Base-by-base conservation (phyloP, 306 rosid species). In the Begonia loranthoides region DNA sequence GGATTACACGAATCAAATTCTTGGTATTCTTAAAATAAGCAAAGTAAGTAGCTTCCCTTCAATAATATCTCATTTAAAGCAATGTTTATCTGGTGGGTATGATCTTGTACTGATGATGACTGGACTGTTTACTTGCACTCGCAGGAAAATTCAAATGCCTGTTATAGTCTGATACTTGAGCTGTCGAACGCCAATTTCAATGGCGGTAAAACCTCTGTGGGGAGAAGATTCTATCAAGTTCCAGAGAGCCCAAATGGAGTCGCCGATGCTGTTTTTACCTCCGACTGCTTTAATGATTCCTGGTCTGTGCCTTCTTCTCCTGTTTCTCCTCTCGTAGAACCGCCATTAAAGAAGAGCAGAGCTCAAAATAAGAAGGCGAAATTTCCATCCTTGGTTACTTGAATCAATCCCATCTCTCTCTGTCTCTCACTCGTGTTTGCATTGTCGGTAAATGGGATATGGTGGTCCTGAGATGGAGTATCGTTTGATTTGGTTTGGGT, bases 71-170 rank as follows among this genome's bases (percentile, higher is more conserved):
- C 38, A 40, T 13, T 15, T 15, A 13, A 12, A 7, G 39, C 34
- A 24, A 24, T 24, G 34, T 24, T 24, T 6, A 24, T 24, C 34
- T 24, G 34, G 34, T 24, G 5, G 5, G 34, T 1, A 24, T n/a
- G n/a, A n/a, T n/a, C n/a, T n/a, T n/a, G n/a, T n/a, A n/a, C n/a
- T n/a, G n/a, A n/a, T n/a, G n/a, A n/a, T n/a, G n/a, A 24, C 4
- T 24, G 34, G 34, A 6, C 34, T 24, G 34, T 24, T 24, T 24
- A 24, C 34, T 24, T 5, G 34, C 34, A 24, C 34, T 24, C 34
- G 50, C 89, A 81, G 89, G 89, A 72, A 66, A 75, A 72, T 62
- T 84, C 74, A 22, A 70, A 69, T 33, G 70, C 65, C 41, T 81
- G 84, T 52, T 75, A 75, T 58, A 66, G 66, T 64, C 73, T 49